Conservation (phyloP, 2,329 filamentous ascomycete genomes). For the Arachnomyces sp. region DNA sequence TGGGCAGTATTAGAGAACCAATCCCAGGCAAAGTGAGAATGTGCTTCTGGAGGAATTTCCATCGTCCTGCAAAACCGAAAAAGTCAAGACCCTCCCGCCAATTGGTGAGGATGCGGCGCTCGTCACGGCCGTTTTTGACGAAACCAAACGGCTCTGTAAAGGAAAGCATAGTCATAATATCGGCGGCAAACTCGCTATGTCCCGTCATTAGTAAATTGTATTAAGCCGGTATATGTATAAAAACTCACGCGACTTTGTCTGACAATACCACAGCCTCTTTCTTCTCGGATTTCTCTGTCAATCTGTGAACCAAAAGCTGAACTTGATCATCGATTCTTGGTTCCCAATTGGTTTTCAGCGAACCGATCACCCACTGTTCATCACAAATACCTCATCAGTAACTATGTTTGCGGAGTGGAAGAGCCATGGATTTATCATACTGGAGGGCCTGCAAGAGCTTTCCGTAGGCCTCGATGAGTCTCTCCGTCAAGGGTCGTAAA, state of each 20-base stretch:
- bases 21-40: conserved; percentile 20
- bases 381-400: neutral
- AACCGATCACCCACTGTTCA: conserved; percentile 30
- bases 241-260: conserved; percentile 28
- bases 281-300: conserved; percentile 21
- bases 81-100: conserved; percentile 32
- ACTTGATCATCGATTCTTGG: conserved; percentile 29
- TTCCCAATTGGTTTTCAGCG: conserved; percentile 35
- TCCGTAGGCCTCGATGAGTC: conserved; percentile 27
- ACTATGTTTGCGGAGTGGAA: neutral
- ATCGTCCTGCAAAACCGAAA: conserved; percentile 31
- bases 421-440: neutral
- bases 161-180: conserved; percentile 35
- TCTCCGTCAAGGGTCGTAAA: conserved; percentile 24
- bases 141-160: conserved; percentile 34
- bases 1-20: conserved; percentile 21
- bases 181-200: conserved; percentile 31
- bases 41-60: conserved; percentile 26
- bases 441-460: conserved; percentile 24
- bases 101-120: conserved; percentile 27
- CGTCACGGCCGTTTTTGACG: conserved; percentile 32
- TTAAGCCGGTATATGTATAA: neutral
- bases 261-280: conserved; percentile 22
- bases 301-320: conserved; percentile 25
- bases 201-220: neutral